Evolutionary conservation across 805 yeast species (phyloP).

Genomic region (Teunomyces atbi): DNA sequence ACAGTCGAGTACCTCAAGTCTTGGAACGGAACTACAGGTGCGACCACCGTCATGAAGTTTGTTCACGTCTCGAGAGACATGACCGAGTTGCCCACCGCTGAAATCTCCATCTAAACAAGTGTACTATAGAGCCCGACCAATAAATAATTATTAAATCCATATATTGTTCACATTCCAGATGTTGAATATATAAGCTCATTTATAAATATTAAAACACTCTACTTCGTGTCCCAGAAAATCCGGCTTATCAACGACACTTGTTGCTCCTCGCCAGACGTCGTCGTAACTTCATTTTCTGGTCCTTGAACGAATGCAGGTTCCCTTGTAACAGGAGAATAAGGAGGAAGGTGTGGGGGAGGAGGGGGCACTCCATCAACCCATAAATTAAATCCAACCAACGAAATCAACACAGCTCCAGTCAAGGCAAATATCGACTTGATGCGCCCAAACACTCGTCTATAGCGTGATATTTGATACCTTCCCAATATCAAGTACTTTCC

Average conservation of each 20-base stretch:
- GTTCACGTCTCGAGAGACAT: conserved; percentile 32
- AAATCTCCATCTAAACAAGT: conserved; percentile 8
- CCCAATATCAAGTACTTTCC: conserved; percentile 11
- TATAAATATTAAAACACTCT: too few relatives aligned
- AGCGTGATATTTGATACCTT: conserved; percentile 4
- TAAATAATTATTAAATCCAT: neutral
- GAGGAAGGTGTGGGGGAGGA: neutral
- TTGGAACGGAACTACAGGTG: conserved; percentile 87
- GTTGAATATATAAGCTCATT: neutral
- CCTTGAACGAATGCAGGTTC: neutral
- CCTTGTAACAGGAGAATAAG: neutral
- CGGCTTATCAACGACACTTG: neutral
- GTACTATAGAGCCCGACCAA: neutral
- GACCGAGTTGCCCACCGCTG: conserved; percentile 21
- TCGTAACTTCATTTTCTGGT: neutral
- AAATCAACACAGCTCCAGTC: conserved; percentile 24
- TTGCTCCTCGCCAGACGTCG: too few relatives aligned
- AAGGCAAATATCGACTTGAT: conserved; percentile 23
- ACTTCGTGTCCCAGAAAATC: conserved; percentile 2
- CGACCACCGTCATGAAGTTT: conserved; percentile 61
- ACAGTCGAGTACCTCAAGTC: conserved; percentile 59
- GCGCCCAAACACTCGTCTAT: conserved; percentile 6
- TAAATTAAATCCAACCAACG: conserved; percentile 23
- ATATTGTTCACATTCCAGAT: conserved; percentile 4
- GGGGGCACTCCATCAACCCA: conserved; percentile 15